Percentiles rank a stretch among this genome's conserved stretches.
These are phyloP conservation scores for Corniculantispora saksenae DNA, from an alignment of 2,329 filamentous ascomycete genomes.

Conservation along the genomic window DNA sequence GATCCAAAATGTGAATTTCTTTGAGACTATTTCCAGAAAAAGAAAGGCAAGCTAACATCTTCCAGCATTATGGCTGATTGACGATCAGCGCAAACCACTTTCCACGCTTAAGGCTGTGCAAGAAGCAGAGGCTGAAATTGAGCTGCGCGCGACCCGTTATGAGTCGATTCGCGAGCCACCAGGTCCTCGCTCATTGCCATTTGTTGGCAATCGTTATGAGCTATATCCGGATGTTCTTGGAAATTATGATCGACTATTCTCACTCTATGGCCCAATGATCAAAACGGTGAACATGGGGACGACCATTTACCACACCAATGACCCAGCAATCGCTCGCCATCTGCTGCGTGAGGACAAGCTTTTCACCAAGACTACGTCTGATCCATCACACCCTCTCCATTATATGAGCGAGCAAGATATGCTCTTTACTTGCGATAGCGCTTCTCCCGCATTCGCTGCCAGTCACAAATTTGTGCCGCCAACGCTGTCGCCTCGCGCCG, in stretches of 20 bases:
- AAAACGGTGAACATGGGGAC: conserved; percentile 50
- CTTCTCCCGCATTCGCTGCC: conserved; percentile 43
- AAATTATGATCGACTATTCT: conserved; percentile 51
- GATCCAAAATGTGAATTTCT: neutral
- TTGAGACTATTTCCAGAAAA: too few relatives aligned
- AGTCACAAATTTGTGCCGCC: conserved; percentile 60
- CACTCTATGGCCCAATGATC: conserved; percentile 47
- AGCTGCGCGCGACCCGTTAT: conserved; percentile 46
- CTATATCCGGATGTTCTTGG: conserved; percentile 53
- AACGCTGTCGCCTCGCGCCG: conserved; percentile 53
- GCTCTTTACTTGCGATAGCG: conserved; percentile 47
- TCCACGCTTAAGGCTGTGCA: neutral
- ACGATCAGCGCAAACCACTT: neutral
- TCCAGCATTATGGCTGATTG: neutral
- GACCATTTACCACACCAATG: conserved; percentile 46
- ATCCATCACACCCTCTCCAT: conserved; percentile 43
- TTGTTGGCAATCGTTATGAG: conserved; percentile 51
- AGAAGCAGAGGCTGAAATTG: conserved; percentile 27
- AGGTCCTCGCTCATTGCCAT: conserved; percentile 42
- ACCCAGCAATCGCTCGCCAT: conserved; percentile 42
- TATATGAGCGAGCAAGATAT: conserved; percentile 39
- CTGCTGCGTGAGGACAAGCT: conserved; percentile 45
- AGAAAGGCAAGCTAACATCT: neutral
- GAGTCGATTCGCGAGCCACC: conserved; percentile 45
- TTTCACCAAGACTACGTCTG: conserved; percentile 50